Evolutionary conservation across 2,329 filamentous ascomycete genomes (phyloP).

Genomic region (Neopestalotiopsis clavispora): DNA sequence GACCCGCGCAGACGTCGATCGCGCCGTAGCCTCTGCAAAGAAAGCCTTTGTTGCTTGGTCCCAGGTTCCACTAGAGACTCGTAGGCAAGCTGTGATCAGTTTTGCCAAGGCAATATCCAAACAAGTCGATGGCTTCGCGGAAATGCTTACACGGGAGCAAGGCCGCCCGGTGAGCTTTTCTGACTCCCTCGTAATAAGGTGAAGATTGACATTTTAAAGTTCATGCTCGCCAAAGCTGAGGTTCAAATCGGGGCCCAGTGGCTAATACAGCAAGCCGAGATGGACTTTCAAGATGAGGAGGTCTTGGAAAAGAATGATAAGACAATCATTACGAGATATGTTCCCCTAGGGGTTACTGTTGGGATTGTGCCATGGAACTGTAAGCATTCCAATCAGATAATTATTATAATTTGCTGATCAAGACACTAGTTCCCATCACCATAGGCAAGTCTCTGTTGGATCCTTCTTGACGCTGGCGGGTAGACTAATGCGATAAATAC

Average conservation of each 20-base stretch:
- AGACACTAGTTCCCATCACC: not conserved
- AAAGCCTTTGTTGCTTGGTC: conserved; percentile 53
- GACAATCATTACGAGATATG: conserved; percentile 28
- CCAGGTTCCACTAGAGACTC: conserved; percentile 35
- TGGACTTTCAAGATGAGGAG: conserved; percentile 38
- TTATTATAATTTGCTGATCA: not conserved
- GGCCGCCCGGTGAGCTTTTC: conserved; percentile 22
- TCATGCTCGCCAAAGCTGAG: not conserved
- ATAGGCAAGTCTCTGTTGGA: conserved; percentile 23
- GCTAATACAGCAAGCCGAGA: conserved; percentile 26
- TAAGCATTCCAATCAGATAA: not conserved
- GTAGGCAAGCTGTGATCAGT: conserved; percentile 29
- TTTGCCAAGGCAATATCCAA: conserved; percentile 26
- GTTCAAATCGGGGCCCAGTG: conserved; percentile 25
- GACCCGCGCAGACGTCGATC: conserved; percentile 53
- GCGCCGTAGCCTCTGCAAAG: conserved; percentile 51
- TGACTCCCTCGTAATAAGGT: not conserved
- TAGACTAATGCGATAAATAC: not conserved
- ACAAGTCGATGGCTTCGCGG: conserved; percentile 18
- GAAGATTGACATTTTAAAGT: not conserved
- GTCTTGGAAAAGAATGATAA: conserved; percentile 41
- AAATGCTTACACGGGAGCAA: conserved; percentile 22
- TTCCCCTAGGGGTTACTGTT: conserved; percentile 44
- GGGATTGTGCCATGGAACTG: conserved; percentile 60
- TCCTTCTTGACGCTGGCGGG: conserved; percentile 32